Percentiles rank a stretch among this genome's conserved stretches.
phyloP scores from a whole-genome alignment of 179 eudicot genomes.

The Carnegiea gigantea region DNA sequence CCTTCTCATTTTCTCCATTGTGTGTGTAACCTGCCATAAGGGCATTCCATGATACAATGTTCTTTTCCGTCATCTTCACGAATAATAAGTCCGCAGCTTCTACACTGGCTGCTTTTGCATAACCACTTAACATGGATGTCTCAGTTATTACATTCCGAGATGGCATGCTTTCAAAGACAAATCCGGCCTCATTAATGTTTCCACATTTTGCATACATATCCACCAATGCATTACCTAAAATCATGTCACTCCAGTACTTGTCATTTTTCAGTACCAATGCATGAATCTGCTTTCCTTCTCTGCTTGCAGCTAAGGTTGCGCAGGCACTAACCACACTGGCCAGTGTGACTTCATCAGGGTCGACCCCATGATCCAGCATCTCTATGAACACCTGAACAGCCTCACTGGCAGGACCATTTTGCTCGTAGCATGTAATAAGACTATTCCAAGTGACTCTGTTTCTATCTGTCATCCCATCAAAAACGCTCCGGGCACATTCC shows the following conservation, averaged over 20 bases:
- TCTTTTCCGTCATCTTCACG: conserved; percentile 63
- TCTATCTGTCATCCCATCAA: conserved; percentile 57
- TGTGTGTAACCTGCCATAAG: conserved; percentile 83
- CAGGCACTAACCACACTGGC: conserved; percentile 89
- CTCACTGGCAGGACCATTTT: conserved; percentile 63
- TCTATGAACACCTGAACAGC: conserved; percentile 51
- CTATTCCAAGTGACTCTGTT: conserved; percentile 77
- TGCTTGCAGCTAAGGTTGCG: conserved; percentile 52
- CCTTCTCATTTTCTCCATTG: conserved; percentile 76
- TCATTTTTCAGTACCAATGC: conserved; percentile 50
- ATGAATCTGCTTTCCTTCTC: conserved; percentile 65
- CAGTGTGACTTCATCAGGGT: conserved; percentile 67
- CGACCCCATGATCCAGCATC: conserved; percentile 53
- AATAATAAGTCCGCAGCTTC: conserved; percentile 56
- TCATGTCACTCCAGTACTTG: conserved; percentile 45
- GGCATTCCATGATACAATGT: conserved; percentile 83
- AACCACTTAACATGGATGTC: conserved; percentile 82
- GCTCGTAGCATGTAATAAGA: conserved; percentile 77
- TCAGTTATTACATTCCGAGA: conserved; percentile 63
- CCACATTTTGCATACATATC: conserved; percentile 83
- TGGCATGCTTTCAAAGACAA: conserved; percentile 65
- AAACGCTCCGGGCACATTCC: conserved; percentile 55
- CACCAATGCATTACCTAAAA: conserved; percentile 71
- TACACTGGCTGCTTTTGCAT: conserved; percentile 63
- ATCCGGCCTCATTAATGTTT: conserved; percentile 51